Evolutionary conservation across 2,329 filamentous ascomycete genomes (phyloP), one percentile per base, ranked within the genome.

Genomic region (Fusarium nodosum): DNA sequence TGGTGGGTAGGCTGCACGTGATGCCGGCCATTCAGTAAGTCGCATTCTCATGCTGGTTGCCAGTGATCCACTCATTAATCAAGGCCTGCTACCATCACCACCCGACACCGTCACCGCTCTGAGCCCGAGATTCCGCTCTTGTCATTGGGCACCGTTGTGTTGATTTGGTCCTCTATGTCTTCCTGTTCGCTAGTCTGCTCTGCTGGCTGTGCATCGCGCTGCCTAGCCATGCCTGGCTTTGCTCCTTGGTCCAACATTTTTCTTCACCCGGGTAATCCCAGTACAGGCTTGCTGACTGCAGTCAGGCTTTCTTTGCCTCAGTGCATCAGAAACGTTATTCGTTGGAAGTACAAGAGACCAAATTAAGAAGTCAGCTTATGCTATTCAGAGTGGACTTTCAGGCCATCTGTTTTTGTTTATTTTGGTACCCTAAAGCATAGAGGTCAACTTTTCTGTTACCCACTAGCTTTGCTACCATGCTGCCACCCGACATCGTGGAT

Each of bases 1-100:
- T 38, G 36, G 75, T 71, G 73, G 74, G 64, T 59, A 69, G 64
- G 46, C 60, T 67, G 75, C 79, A 80, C 79, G 79, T 80, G 79
- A 80, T 74, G 52, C 72, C 24, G 48, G 53, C 60, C 65, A 39
- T 39, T 39, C 66, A 69, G 60, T 61, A 57, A 60, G 36, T 68
- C 60, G 36, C 64, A 51, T 52, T 52, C 53, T 64, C 22, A 36
- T 62, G 47, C 24, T 26, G 54, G 46, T 38, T 58, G 53, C 38
- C 30, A 57, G 48, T 39, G 54, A 70, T 71, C 56, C 64, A 71
- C 68, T 39, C 34, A 38, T 39, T 28, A 52, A 66, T 47, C 36
- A 60, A 64, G 50, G 60, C 33, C 15, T 34, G 33, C 52, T 71
- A 50, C 68, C 52, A 55, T 60, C 59, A 50, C 28, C 60, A 69